These are phyloP conservation scores for Coix lacrymajobi DNA, from an alignment of 176 grass and related monocot species.

Conservation along the genomic window DNA sequence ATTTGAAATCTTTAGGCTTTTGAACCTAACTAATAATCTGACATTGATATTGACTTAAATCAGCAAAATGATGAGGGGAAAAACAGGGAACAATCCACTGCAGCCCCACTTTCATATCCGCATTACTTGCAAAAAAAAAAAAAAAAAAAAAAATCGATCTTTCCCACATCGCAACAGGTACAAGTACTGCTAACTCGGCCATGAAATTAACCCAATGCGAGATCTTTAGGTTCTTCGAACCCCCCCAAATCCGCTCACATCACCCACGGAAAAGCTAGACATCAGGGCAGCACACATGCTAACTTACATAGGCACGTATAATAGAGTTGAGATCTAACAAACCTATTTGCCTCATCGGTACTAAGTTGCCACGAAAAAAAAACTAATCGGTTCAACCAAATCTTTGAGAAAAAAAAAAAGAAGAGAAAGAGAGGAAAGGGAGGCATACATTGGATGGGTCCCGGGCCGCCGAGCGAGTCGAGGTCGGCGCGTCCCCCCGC, in stretches of 20 bases:
- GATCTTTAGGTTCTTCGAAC: background rate
- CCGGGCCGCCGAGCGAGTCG: slow-evolving; percentile 59
- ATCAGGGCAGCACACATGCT: background rate
- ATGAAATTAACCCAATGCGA: background rate
- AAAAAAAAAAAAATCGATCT: background rate
- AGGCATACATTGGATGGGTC: slow-evolving; percentile 69
- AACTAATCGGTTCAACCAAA: background rate
- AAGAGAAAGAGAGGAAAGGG: background rate
- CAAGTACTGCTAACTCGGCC: background rate
- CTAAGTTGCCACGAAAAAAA: background rate
- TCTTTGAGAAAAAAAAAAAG: background rate
- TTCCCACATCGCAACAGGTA: background rate
- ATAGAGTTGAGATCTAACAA: background rate
- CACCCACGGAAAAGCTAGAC: background rate
- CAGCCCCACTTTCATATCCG: background rate
- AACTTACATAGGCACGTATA: background rate
- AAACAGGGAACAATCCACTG: background rate
- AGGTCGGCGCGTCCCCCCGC: slow-evolving; percentile 40
- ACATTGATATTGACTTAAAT: background rate
- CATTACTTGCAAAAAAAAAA: background rate
- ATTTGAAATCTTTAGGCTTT: background rate
- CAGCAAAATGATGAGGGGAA: background rate
- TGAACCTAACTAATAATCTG: background rate
- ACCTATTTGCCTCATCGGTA: background rate
- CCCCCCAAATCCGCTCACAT: background rate